Evolutionary conservation across 108 stramenopile genomes (phyloP), one percentile per base, ranked within the genome.

Genomic region (Discostella stelligeroides): DNA sequence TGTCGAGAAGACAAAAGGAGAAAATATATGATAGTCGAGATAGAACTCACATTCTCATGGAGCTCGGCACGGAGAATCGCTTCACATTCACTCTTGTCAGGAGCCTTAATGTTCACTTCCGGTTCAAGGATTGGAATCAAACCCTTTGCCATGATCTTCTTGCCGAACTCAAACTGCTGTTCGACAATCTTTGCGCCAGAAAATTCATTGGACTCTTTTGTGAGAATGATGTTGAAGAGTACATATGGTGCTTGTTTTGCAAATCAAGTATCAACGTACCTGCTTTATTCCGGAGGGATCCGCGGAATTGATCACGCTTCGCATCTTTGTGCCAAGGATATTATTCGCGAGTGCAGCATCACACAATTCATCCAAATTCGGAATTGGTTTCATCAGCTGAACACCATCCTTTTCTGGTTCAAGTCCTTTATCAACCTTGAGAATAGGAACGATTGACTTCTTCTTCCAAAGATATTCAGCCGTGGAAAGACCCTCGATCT

Each of bases 291-390:
- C 92, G 3, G 70, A 69, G n/a, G 60, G 72, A 62, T 94, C 87
- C 18, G 85, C 85, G 24, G 40, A 45, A 17, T 84, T 77, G 53
- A 94, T 91, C 30, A 89, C 80, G 18, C 76, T 79, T 38, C 92
- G 63, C 88, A 91, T 91, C 68, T 94, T 94, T 56, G 92, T 94
- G 6, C 90, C 92, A 60, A 88, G 88, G n/a, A 90, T 47, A 12
- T 86, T 85, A 17, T 81, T 65, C 8, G 71, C 70, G 57, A 81
- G 79, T 39, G 83, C 88, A 15, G 50, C 49, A 56, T 84, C 70
- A 25, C 86, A 77, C 47, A 82, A 66, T 21, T 71, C 68, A 14
- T 76, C 82, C 30, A 94, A 70, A 6, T 81, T 67, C 0, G 92
- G 82, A 25, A 85, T 89, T 0, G 89, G 88, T 30, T 91, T 88